Percentiles rank a stretch among this genome's conserved stretches.
Conservation (phyloP, 768 basidiomycete genomes). For the Boletus huronensis region DNA sequence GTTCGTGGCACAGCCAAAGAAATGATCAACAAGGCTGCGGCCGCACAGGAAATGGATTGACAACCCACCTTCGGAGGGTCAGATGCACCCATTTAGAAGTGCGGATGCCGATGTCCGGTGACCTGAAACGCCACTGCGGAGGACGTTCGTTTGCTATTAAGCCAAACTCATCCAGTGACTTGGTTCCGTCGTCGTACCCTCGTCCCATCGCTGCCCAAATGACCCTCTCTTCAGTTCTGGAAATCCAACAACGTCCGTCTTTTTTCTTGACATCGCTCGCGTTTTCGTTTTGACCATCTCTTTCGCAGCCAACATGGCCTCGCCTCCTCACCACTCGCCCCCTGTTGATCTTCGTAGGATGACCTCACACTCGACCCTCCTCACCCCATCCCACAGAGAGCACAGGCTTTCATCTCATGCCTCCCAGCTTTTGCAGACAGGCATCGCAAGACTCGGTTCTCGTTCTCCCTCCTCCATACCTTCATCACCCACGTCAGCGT, state of each 20-base stretch:
- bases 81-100: neutral
- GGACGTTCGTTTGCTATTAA: conserved; percentile 18
- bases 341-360: conserved; percentile 53
- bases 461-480: conserved; percentile 73
- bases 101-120: neutral
- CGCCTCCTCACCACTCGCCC: conserved; percentile 27
- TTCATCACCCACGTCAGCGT: conserved; percentile 78
- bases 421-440: conserved; percentile 48
- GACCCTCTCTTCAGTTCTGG: conserved; percentile 14
- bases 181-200: conserved; percentile 8
- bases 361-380: conserved; percentile 44
- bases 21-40: conserved; percentile 3
- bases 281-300: neutral
- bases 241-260: conserved; percentile 20
- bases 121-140: conserved; percentile 15
- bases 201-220: conserved; percentile 7
- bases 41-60: too few relatives aligned
- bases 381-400: conserved; percentile 38
- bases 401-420: conserved; percentile 40
- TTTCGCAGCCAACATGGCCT: conserved; percentile 16
- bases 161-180: conserved; percentile 12
- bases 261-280: neutral
- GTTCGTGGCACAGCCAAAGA: conserved; percentile 10
- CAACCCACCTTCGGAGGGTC: conserved; percentile 13
- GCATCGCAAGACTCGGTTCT: conserved; percentile 49